Base-by-base conservation (phyloP, 2,329 filamentous ascomycete genomes). In the Penicillium sp. region DNA sequence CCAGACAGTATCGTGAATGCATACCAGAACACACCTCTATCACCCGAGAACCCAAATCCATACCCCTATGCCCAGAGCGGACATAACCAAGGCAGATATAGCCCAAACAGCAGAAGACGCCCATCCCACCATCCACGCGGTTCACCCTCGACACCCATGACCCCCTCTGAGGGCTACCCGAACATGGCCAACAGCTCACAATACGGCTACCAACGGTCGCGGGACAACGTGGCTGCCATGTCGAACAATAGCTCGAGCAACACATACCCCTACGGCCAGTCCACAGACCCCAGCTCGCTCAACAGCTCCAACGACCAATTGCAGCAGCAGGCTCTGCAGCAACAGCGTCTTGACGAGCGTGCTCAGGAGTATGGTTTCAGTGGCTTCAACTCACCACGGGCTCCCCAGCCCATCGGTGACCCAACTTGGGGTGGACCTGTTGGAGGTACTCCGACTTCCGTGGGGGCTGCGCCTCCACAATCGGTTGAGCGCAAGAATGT, bases 221-320 rank as follows among this genome's bases (percentile, higher is more conserved):
- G 93, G 73, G 92, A 96, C 72, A 96, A 91, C 1, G 88, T 95
- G 43, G 89, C 89, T 37, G 91, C 89, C 13, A 88, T 64, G 18
- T 87, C 57, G 4, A 71, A 68, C 18, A 85, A 86, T 11, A 87
- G 86, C 22, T 89, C 86, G 67, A 89, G 86, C 85, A 87, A 61
- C 52, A 79, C 79, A 51, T 92, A 96, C 56, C 86, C 86, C 13
- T 87, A 84, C 69, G 87, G 86, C 54, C 92, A 94, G 73, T 87
- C 88, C 62, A 96, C 91, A 57, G 92, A 96, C 70, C 92, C 90
- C 78, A 94, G 89, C 76, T 96, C 92, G 69, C 89, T 96, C 70
- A 96, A 96, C 76, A 95, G 90, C 76, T 96, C 91, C 2, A 85
- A 95, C 64, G 90, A 96, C 70, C 87, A 90, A 59, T 79, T 86